Percentiles rank a stretch among this genome's conserved stretches.
These are phyloP conservation scores for Nemania sp. DNA, from an alignment of 2,329 filamentous ascomycete species.

Conservation along the genomic window DNA sequence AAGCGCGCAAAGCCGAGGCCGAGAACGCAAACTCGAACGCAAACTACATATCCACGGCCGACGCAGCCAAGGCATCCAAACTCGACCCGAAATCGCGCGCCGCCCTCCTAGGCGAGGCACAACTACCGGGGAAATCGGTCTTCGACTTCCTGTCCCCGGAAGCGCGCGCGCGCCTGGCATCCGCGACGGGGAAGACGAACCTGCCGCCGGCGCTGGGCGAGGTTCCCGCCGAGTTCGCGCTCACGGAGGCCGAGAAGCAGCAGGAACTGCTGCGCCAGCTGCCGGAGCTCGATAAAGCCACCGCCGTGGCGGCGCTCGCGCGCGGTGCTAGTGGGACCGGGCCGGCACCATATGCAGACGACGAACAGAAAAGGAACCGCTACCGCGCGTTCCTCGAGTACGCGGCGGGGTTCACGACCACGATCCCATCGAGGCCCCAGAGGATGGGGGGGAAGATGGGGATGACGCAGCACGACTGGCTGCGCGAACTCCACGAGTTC, in stretches of 20 bases:
- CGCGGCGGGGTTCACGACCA: constrained; percentile 63
- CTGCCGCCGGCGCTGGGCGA: constrained; percentile 80
- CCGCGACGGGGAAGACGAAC: constrained; percentile 73
- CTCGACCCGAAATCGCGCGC: constrained; percentile 78
- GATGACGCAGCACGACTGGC: constrained; percentile 70
- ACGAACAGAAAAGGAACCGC: constrained; percentile 75
- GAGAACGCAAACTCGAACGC: constrained; percentile 8
- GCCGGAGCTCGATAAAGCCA: constrained; percentile 67
- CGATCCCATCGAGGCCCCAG: constrained; percentile 40
- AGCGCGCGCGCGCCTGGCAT: constrained; percentile 74
- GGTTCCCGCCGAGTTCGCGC: constrained; percentile 65
- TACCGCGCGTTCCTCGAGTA: constrained; percentile 83
- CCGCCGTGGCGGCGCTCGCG: constrained; percentile 68
- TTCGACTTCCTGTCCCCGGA: constrained; percentile 88
- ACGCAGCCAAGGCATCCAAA: constrained; percentile 75
- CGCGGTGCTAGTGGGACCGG: constrained; percentile 60
- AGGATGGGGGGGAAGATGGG: too few relatives aligned
- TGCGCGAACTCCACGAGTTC: constrained; percentile 79
- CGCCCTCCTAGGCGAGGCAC: constrained; percentile 76
- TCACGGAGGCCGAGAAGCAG: constrained; percentile 65
- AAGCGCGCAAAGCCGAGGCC: constrained; percentile 43
- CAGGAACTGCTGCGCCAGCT: constrained; percentile 61
- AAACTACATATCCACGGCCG: constrained; percentile 46
- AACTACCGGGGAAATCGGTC: constrained; percentile 87
- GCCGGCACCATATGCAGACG: constrained; percentile 77